Base-by-base conservation (phyloP, 495 filamentous ascomycete species). In the Saxophila tyrrhenica region DNA sequence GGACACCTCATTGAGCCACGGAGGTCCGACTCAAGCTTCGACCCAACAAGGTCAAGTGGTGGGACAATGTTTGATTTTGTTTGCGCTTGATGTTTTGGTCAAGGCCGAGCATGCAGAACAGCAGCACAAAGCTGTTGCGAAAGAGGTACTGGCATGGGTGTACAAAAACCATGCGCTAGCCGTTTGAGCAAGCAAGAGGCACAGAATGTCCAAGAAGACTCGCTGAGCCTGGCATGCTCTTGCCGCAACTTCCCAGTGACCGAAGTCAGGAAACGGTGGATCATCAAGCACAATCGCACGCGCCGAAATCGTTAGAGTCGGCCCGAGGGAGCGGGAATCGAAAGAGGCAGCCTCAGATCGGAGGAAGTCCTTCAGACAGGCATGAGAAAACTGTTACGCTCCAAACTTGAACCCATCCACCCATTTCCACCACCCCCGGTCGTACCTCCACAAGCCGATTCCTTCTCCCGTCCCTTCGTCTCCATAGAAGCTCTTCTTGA, bases 371-470 rank as follows among this genome's bases (percentile, higher is more conserved):
- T n/a, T n/a, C n/a, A n/a, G n/a, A n/a, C n/a, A n/a, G n/a, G n/a
- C n/a, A n/a, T n/a, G n/a, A n/a, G n/a, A n/a, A n/a, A n/a, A n/a
- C n/a, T n/a, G n/a, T n/a, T n/a, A n/a, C n/a, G n/a, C n/a, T 23
- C 23, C 21, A 29, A 54, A 54, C 19, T 24, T 44, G 39, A 61
- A 61, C 15, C 51, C 39, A 41, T 48, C 9, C 46, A 51, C 56
- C 50, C 50, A 62, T 17, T 38, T 35, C 66, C 66, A 68, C 32
- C 51, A 59, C 10, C 63, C 62, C 23, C 53, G 22, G 5, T 67
- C 63, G 35, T 65, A 67, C 41, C 52, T 51, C 61, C 58, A 67
- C 5, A 68, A 48, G 5, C 48, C 59, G 32, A 67, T 25, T 2
- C 66, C 66, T 19, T 50, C 52, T 11, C 56, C 63, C 15, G 13